Conservation (phyloP, 306 rosid genomes). For the Biancaea sappan region DNA sequence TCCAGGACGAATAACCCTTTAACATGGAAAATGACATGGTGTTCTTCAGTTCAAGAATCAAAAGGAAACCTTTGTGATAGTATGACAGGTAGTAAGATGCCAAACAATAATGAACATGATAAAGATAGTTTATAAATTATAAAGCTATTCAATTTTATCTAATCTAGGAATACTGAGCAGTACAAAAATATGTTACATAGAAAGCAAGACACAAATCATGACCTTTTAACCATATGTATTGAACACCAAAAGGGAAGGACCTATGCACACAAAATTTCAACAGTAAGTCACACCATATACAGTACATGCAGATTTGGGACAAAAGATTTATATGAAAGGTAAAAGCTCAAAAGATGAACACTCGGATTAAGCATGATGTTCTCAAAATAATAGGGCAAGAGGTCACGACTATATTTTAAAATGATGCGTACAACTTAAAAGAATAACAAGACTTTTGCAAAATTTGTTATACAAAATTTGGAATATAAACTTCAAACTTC, state of each 20-base stretch:
- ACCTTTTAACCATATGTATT: background rate
- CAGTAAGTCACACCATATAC: background rate
- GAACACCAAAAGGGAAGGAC: background rate
- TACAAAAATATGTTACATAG: background rate
- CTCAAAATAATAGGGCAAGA: background rate
- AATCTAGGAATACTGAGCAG: background rate
- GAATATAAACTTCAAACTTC: slow-evolving; percentile 12
- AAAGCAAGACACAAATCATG: background rate
- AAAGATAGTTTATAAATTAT: background rate
- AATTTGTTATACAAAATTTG: slow-evolving; percentile 4
- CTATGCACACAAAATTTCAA: background rate
- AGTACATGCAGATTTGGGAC: background rate
- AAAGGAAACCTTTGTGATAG: background rate
- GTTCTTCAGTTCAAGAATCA: background rate
- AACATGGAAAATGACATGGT: background rate
- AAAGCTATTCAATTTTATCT: background rate
- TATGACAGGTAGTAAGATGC: background rate
- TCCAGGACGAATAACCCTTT: background rate
- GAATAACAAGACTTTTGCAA: background rate
- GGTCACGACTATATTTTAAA: background rate
- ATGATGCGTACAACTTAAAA: background rate
- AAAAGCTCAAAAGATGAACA: background rate
- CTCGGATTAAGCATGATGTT: background rate
- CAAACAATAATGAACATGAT: background rate
- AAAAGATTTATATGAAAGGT: background rate